Base-by-base conservation (phyloP, 202 grass and related monocot species). In the Musa balbisiana region DNA sequence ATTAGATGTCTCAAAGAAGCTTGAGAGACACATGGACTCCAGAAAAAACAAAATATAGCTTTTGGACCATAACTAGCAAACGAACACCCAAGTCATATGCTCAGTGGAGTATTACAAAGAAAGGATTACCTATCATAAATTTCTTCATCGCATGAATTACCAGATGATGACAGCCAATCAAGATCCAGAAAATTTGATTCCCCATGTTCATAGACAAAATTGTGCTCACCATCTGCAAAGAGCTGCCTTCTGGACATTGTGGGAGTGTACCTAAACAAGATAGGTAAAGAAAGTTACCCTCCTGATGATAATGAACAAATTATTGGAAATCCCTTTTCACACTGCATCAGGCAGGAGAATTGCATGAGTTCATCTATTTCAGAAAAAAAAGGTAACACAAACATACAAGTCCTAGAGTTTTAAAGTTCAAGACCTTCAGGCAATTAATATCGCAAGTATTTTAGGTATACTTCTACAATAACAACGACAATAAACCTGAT, bases 171-270 rank as follows among this genome's bases (percentile, higher is more conserved):
- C 54, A 79, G 66, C 66, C 53, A 79, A 59, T 79, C 77, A 60
- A 79, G 65, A 51, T 79, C 65, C 29, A 79, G 66, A 69, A 79
- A 79, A 70, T 79, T 79, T 71, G 77, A 79, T 58, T 79, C 77
- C 9, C 77, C 66, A 71, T 50, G 67, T 79, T 79, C 77, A 70
- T 71, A 69, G 51, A 70, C 54, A 79, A 24, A 79, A 79, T 67
- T 79, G 19, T 59, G 66, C 13, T 56, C 77, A 50, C 15, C 43
- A 49, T 79, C 77, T 49, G 26, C 11, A 79, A 79, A 79, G 50
- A 79, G 53, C 27, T 71, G 77, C 20, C 66, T 79, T 6, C 53
- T 17, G 21, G 77, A 79, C 66, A 59, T 49, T 49, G 77, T 22
- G 19, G 77, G 65, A 49, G 53, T 79, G 77, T 23, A 60, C 77